A percentile compares a stretch with the other conserved stretches of the same genome.
Conservation (phyloP, 148 eudicot genomes). For the Polygonum maritimum region DNA sequence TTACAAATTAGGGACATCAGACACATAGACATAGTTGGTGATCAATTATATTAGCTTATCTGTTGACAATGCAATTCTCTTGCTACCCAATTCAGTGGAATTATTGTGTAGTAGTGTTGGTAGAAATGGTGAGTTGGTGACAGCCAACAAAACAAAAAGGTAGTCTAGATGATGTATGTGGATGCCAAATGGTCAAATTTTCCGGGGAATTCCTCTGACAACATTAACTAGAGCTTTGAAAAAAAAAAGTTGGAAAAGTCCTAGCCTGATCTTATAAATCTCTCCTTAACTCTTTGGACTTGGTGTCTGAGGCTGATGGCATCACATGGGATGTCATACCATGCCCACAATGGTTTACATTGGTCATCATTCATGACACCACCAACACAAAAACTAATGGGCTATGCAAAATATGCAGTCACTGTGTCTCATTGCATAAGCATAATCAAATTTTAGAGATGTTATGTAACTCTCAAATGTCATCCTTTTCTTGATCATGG, state of each 20-base stretch:
- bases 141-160: neutral
- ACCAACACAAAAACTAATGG: neutral
- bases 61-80: neutral
- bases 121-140: neutral
- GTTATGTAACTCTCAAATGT: neutral
- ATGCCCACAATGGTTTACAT: slow-evolving; percentile 1
- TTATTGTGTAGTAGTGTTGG: neutral
- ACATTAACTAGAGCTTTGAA: neutral
- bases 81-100: neutral
- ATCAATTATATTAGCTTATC: neutral
- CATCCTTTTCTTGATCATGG: slow-evolving; percentile 14
- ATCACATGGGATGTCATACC: slow-evolving; percentile 1
- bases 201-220: neutral
- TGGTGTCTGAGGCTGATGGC: slow-evolving; percentile 3
- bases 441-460: neutral
- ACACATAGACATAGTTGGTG: neutral
- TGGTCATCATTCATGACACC: neutral
- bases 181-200: neutral
- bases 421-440: neutral
- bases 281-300: neutral
- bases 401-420: neutral
- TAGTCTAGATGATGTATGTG: neutral
- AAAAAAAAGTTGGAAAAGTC: neutral
- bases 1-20: neutral
- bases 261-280: neutral